A percentile compares a stretch with the other conserved stretches of the same genome.
Conservation (phyloP, 768 basidiomycete species). For the Cyclocybe cylindracea region DNA sequence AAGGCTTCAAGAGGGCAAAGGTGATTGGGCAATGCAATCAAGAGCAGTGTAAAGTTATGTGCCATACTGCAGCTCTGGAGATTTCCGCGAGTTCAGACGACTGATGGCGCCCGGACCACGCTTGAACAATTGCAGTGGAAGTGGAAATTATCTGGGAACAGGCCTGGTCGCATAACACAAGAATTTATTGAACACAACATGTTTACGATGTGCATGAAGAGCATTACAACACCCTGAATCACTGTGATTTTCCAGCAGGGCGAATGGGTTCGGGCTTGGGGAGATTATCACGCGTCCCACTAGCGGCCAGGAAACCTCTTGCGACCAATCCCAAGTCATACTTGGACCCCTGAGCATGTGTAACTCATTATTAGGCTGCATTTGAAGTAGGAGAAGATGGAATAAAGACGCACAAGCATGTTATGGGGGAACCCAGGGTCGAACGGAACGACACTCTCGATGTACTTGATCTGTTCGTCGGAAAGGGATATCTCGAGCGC, state of each 20-base stretch:
- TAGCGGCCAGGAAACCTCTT: neutral
- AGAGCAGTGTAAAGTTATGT: too few species aligned
- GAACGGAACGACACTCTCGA: constrained; percentile 43
- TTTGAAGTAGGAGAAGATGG: neutral
- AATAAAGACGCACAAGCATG: constrained; percentile 23
- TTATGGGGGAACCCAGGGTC: constrained; percentile 43
- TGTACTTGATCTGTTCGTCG: constrained; percentile 39
- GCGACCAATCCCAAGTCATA: constrained; percentile 18
- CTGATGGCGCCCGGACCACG: too few species aligned
- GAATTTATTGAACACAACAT: too few species aligned
- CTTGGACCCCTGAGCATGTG: neutral
- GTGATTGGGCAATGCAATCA: too few species aligned
- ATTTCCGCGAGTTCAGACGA: too few species aligned
- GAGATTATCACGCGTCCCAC: neutral
- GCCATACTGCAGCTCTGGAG: too few species aligned
- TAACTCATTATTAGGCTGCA: neutral
- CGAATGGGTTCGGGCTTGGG: constrained; percentile 4
- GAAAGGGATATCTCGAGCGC: constrained; percentile 43
- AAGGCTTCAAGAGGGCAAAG: too few species aligned
- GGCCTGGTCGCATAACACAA: too few species aligned
- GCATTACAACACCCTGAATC: too few species aligned
- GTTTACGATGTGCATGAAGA: too few species aligned
- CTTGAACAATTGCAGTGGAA: too few species aligned
- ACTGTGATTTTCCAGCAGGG: neutral
- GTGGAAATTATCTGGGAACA: too few species aligned